Evolutionary conservation across 768 basidiomycete species (phyloP), one percentile per base, ranked within the genome.

Genomic region (Tulasnella calospora): DNA sequence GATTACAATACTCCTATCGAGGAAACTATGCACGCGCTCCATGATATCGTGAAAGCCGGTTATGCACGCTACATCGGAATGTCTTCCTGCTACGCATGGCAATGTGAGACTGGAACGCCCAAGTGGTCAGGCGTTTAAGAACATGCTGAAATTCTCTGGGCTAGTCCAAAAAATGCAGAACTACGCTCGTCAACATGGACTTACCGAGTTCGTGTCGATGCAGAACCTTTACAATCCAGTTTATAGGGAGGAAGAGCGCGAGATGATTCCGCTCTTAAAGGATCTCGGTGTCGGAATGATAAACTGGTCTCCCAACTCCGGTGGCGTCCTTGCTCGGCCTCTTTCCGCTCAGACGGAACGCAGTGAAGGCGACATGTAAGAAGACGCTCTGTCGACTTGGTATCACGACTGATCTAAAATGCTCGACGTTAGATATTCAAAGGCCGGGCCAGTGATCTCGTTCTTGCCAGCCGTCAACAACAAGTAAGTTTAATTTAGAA

Each of bases 21-120:
- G 61, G 90, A 89, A 81, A 88, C 88, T 35, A 91, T 92, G 90
- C 87, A 89, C 86, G 90, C 90, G 12, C 85, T 91, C 35, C 89
- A 91, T 76, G 91, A 91, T 78, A 88, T 92, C 27, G 90, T 92
- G 21, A 83, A 88, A 79, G 85, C 85, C 6, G 88, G 88, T 3
- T 85, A 87, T 69, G 87, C 86, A 44, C 84, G 87, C 27, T 88
- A 87, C 81, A 86, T 87, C 40, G 76, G 76, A 3, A 77, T 77
- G 76, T 70, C 61, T 8, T 77, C 76, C 3, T 77, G 76, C 41
- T 77, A 77, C 40, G 76, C 76, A 0, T 77, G 76, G 76, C 76
- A 77, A 77, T 77, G 76, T 77, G 69, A 70, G 76, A 30, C n/a
- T n/a, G 21, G 8, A 51, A 19, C 40, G 3, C 44, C 1, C 19